phyloP scores from a whole-genome alignment of 1,139 yeast species.

The Zygosaccharomyces sapae region DNA sequence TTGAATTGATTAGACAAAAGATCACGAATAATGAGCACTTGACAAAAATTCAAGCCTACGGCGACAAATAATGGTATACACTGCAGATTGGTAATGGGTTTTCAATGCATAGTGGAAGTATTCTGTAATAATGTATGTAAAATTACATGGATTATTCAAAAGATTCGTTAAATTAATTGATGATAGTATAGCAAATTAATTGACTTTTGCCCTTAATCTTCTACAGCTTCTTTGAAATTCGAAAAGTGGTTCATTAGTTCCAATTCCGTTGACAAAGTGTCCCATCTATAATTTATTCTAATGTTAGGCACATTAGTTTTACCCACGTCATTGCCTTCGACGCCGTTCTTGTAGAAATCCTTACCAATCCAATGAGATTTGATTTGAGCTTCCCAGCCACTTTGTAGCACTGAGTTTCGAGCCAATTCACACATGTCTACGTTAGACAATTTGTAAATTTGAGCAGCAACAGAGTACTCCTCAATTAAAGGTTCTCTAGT shows the following conservation, averaged over 20 bases:
- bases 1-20: constrained; percentile 16
- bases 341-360: constrained; percentile 56
- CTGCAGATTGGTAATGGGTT: no score
- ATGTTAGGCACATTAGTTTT: constrained; percentile 94
- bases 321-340: constrained; percentile 79
- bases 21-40: constrained; percentile 21
- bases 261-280: constrained; percentile 72
- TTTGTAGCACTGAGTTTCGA: constrained; percentile 76
- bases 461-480: constrained; percentile 97
- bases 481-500: constrained; percentile 97
- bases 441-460: constrained; percentile 85
- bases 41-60: constrained; percentile 18
- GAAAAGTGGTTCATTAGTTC: constrained; percentile 64
- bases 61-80: constrained; percentile 10
- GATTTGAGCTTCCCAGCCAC: constrained; percentile 83
- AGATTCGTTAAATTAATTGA: no score
- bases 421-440: constrained; percentile 96
- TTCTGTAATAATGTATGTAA: no score
- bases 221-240: constrained; percentile 16
- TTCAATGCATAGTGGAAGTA: no score
- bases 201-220: background rate
- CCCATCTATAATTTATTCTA: constrained; percentile 74
- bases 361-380: constrained; percentile 93
- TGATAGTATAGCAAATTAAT: no score
- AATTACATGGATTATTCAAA: no score